Percentiles rank a stretch among this genome's conserved stretches.
phyloP scores from a whole-genome alignment of 2,329 filamentous ascomycete species.

The Setomelanomma holmii region DNA sequence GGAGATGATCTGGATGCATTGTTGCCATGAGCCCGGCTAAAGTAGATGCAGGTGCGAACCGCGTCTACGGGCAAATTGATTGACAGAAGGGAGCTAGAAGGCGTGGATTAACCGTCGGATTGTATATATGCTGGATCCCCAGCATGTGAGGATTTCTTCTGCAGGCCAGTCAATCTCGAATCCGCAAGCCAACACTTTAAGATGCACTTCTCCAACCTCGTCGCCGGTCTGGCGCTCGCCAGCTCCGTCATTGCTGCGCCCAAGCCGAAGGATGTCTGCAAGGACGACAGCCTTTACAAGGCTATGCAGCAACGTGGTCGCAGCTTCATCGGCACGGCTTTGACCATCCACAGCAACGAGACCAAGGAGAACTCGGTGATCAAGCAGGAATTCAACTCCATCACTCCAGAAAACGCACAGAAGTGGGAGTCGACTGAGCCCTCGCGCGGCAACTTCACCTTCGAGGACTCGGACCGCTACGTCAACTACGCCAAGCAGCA shows the following conservation, averaged over 20 bases:
- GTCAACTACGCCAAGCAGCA: slow-evolving; percentile 45
- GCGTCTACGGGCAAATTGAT: slow-evolving; percentile 18
- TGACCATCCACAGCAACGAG: slow-evolving; percentile 34
- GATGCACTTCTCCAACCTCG: slow-evolving; percentile 37
- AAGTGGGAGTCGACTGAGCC: slow-evolving; percentile 51
- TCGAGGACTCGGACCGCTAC: slow-evolving; percentile 44
- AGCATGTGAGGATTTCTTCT: not conserved
- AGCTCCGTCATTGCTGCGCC: slow-evolving; percentile 31
- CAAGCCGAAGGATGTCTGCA: slow-evolving; percentile 4
- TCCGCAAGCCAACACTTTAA: slow-evolving; percentile 5
- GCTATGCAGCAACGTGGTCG: slow-evolving; percentile 29
- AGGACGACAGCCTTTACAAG: slow-evolving; percentile 34
- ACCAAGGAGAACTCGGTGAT: slow-evolving; percentile 32
- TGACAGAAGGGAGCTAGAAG: slow-evolving; percentile 14
- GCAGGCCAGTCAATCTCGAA: slow-evolving; percentile 13
- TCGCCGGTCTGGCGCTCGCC: slow-evolving; percentile 30
- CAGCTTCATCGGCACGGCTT: slow-evolving; percentile 33
- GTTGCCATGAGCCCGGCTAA: slow-evolving; percentile 27
- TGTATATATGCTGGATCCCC: slow-evolving; percentile 18
- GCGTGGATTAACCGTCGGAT: slow-evolving; percentile 25
- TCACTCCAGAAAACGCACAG: slow-evolving; percentile 31
- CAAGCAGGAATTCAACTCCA: slow-evolving; percentile 38
- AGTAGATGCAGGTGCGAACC: slow-evolving; percentile 14
- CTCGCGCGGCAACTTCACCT: slow-evolving; percentile 48
- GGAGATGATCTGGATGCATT: slow-evolving; percentile 1